Percentiles rank a stretch among this genome's conserved stretches.
These are phyloP conservation scores for Aschersonia sp. DNA, from an alignment of 2,329 filamentous ascomycete species.

Conservation along the genomic window DNA sequence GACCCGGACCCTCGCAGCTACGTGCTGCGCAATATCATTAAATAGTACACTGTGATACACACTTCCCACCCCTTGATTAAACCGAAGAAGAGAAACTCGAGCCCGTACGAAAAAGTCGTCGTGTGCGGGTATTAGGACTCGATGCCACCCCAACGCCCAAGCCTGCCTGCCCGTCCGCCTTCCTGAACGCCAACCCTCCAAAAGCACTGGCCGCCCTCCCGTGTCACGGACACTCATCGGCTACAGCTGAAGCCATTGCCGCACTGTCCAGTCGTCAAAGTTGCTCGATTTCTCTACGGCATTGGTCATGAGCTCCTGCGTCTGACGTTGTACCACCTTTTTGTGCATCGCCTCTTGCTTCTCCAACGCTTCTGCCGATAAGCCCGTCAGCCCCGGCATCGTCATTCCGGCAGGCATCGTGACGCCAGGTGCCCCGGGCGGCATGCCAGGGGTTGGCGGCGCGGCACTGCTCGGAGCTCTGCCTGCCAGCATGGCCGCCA, in stretches of 20 bases:
- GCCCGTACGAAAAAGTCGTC: not conserved
- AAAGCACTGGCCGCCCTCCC: too few relatives aligned
- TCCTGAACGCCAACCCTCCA: not conserved
- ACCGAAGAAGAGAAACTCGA: not conserved
- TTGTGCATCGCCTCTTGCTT: slow-evolving; percentile 3
- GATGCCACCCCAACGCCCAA: not conserved
- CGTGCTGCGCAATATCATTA: too few relatives aligned
- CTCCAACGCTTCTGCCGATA: not conserved
- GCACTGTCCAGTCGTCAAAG: slow-evolving; percentile 7
- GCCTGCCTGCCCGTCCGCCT: not conserved
- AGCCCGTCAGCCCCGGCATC: not conserved
- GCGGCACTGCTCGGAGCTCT: not conserved
- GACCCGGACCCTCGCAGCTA: too few relatives aligned
- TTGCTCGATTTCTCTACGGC: slow-evolving; percentile 4
- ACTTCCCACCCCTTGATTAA: not conserved
- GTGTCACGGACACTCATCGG: too few relatives aligned
- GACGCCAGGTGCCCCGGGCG: not conserved
- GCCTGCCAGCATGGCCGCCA: not conserved
- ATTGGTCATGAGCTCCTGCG: slow-evolving; percentile 5
- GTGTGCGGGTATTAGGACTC: not conserved
- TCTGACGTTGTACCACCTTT: slow-evolving; percentile 5
- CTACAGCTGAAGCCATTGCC: slow-evolving; percentile 5
- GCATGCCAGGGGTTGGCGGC: not conserved
- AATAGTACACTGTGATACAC: not conserved
- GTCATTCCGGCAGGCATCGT: not conserved